Evolutionary conservation across 2,329 filamentous ascomycete genomes (phyloP).

Genomic region (Paraphaeosphaeria minitans): DNA sequence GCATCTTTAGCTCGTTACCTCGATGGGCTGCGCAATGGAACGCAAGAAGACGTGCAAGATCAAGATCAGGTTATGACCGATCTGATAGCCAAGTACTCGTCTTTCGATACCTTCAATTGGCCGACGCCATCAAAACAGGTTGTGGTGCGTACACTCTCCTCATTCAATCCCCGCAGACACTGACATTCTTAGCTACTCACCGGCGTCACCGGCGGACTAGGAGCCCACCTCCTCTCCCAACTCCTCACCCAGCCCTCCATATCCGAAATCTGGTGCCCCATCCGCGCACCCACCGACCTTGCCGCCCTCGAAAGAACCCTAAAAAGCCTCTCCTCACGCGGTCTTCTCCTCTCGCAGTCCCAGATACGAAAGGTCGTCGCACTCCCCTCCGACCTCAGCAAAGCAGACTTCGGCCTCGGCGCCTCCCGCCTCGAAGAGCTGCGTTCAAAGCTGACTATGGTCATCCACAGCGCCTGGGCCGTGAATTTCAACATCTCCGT

Average conservation of each 20-base stretch:
- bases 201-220: constrained; percentile 69
- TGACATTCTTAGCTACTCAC: constrained; percentile 56
- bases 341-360: constrained; percentile 39
- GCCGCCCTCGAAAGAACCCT: constrained; percentile 43
- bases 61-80: constrained; percentile 52
- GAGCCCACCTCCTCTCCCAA: constrained; percentile 60
- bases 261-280: constrained; percentile 57
- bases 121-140: constrained; percentile 12
- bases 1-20: constrained; percentile 54
- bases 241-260: constrained; percentile 36
- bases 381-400: constrained; percentile 50
- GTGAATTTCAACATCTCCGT: constrained; percentile 64
- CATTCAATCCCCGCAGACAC: not conserved
- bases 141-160: constrained; percentile 13
- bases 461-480: constrained; percentile 61
- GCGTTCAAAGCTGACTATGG: constrained; percentile 40
- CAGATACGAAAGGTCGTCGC: constrained; percentile 39
- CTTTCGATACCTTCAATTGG: constrained; percentile 33
- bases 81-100: constrained; percentile 54
- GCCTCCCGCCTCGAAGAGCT: constrained; percentile 21
- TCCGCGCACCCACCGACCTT: constrained; percentile 52
- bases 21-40: constrained; percentile 49
- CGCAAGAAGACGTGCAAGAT: constrained; percentile 38
- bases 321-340: constrained; percentile 42
- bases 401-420: constrained; percentile 50